Percentiles rank a stretch among this genome's conserved stretches.
Conservation (phyloP, 2,329 filamentous ascomycete genomes). For the Exophiala xenobiotica region DNA sequence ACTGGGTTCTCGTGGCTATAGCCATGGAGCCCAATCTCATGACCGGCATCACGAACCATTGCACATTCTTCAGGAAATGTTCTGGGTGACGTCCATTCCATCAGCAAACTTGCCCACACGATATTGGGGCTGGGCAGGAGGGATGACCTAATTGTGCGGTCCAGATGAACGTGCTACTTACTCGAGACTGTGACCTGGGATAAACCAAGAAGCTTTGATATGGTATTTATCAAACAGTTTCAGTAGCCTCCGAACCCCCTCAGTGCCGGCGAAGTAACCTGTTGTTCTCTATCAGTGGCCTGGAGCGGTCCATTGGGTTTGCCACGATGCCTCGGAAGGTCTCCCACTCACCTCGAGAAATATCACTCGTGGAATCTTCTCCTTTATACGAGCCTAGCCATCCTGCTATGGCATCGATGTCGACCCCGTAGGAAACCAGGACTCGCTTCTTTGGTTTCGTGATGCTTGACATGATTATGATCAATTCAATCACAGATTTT, state of each 20-base stretch:
- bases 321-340: too few species aligned
- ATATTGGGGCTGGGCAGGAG: too few species aligned
- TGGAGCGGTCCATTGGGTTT: too few species aligned
- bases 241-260: constrained; percentile 65
- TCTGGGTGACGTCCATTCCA: constrained; percentile 13
- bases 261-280: constrained; percentile 66
- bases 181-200: constrained; percentile 62
- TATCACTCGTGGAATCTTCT: too few species aligned
- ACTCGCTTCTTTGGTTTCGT: too few species aligned
- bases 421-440: too few species aligned
- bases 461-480: too few species aligned
- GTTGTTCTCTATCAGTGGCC: too few species aligned
- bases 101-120: background rate
- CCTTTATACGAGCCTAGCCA: too few species aligned
- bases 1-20: constrained; percentile 59
- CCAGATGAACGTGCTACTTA: constrained; percentile 4
- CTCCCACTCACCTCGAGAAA: too few species aligned
- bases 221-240: constrained; percentile 70
- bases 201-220: constrained; percentile 69
- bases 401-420: too few species aligned
- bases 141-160: background rate
- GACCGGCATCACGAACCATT: constrained; percentile 61
- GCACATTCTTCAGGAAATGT: constrained; percentile 66
- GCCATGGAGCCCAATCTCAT: constrained; percentile 67
- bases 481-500: too few species aligned